Conservation (phyloP, 192 early-diverging fungal genomes). For the Backusella circina region DNA sequence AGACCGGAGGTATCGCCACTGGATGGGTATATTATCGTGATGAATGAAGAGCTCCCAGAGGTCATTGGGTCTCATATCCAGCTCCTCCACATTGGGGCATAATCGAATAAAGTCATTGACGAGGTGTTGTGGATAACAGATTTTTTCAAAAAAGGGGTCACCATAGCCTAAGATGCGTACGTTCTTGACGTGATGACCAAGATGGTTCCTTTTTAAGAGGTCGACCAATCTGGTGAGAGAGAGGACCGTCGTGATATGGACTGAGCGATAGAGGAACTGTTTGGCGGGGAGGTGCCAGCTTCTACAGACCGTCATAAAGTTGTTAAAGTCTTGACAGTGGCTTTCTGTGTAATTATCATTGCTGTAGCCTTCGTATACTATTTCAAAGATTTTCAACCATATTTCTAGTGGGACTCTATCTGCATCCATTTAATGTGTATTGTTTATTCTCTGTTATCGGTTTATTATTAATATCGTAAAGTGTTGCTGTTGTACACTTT, state of each 20-base stretch:
- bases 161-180: background rate
- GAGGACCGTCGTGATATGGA: background rate
- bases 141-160: background rate
- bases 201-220: background rate
- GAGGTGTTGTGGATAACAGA: background rate
- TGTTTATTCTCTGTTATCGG: background rate
- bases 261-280: background rate
- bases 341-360: background rate
- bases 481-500: no score
- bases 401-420: background rate
- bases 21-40: background rate
- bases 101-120: background rate
- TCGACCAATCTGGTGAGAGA: background rate
- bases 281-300: background rate
- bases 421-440: background rate
- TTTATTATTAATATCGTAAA: background rate
- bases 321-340: background rate
- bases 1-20: background rate
- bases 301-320: background rate
- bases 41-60: background rate
- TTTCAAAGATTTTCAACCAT: background rate
- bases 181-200: conserved; percentile 2
- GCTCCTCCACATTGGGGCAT: background rate
- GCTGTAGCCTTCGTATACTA: background rate
- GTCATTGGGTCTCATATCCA: background rate